A percentile compares a stretch with the other conserved stretches of the same genome.
Conservation (phyloP, 148 eudicot genomes). For the Rhododendron simsii region DNA sequence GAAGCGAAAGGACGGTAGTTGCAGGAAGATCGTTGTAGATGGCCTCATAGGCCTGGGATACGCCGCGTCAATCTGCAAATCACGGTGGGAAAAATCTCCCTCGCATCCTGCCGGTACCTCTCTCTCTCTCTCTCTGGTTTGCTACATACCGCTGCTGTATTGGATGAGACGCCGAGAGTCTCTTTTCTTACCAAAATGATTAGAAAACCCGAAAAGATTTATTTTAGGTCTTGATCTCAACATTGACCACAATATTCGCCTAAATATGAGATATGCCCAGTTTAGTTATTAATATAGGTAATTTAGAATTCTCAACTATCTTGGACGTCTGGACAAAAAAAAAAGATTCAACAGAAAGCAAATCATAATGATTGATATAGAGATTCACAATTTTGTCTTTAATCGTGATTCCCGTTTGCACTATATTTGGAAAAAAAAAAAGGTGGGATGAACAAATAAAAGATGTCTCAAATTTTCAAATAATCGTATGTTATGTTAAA, state of each 20-base stretch:
- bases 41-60: slow-evolving; percentile 56
- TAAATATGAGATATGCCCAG: no score
- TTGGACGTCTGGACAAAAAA: no score
- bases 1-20: slow-evolving; percentile 52
- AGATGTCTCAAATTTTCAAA: no score
- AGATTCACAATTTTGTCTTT: no score
- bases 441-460: background rate
- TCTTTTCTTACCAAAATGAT: no score
- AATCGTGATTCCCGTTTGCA: no score
- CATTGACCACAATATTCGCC: background rate
- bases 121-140: background rate
- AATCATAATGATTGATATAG: no score
- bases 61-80: slow-evolving; percentile 76
- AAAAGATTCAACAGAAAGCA: no score
- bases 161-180: background rate
- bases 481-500: background rate
- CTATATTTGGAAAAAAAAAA: no score
- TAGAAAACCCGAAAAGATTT: background rate
- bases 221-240: background rate
- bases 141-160: background rate
- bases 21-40: slow-evolving; percentile 54
- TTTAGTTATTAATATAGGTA: background rate
- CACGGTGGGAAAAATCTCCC: slow-evolving; percentile 77
- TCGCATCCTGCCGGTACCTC: slow-evolving; percentile 73
- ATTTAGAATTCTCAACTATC: background rate